Percentiles rank a stretch among this genome's conserved stretches.
Evolutionary conservation across 2,329 filamentous ascomycete species (phyloP).

Genomic region (Sporothrix euskadiensis): DNA sequence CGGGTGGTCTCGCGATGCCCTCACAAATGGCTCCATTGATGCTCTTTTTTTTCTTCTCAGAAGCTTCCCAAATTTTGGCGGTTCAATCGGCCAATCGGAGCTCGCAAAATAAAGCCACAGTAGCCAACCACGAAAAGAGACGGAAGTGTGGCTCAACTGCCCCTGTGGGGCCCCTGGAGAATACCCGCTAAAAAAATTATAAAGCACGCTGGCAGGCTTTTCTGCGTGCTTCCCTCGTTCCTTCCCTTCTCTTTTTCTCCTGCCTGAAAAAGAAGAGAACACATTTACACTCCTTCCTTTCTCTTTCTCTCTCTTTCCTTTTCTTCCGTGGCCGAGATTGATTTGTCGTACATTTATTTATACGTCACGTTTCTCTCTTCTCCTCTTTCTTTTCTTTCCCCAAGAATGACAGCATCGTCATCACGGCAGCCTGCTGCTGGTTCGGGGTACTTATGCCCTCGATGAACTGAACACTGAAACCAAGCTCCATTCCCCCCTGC

Average conservation of each 20-base stretch:
- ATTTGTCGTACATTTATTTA: not conserved
- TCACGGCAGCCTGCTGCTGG: constrained; percentile 34
- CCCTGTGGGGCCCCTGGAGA: not conserved
- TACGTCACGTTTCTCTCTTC: not conserved
- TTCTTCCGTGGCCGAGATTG: not conserved
- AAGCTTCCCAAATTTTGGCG: constrained; percentile 22
- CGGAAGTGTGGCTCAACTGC: not conserved
- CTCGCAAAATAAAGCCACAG: not conserved
- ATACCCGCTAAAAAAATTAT: constrained; percentile 18
- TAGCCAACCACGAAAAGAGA: not conserved
- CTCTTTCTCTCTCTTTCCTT: not conserved
- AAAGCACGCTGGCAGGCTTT: not conserved
- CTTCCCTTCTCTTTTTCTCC: constrained; percentile 15
- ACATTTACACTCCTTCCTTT: constrained; percentile 18
- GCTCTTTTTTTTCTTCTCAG: constrained; percentile 7
- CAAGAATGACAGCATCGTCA: constrained; percentile 32
- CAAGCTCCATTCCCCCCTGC: not conserved
- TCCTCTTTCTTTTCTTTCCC: not conserved
- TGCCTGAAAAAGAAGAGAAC: constrained; percentile 25
- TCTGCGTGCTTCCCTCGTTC: constrained; percentile 15
- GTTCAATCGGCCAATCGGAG: constrained; percentile 18
- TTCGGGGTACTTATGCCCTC: constrained; percentile 29
- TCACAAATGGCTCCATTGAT: not conserved
- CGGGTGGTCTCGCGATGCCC: constrained; percentile 23
- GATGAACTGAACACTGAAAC: constrained; percentile 30